Evolutionary conservation across 2,329 filamentous ascomycete species (phyloP).

Genomic region (Claviceps humidiphila): DNA sequence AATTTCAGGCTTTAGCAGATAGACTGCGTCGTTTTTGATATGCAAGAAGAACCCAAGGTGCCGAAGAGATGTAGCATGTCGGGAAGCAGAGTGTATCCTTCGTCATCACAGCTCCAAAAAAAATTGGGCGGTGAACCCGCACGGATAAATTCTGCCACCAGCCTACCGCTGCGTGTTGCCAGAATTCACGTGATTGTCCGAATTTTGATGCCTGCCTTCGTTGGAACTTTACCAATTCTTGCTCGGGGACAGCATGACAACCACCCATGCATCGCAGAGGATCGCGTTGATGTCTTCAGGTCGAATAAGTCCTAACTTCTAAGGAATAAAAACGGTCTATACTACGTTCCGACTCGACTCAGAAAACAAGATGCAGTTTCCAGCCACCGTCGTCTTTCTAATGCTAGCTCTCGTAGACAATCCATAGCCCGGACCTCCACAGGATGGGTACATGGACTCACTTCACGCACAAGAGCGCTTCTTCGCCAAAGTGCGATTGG

Average conservation of each 20-base stretch:
- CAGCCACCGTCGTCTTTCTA: neutral
- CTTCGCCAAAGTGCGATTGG: constrained; percentile 58
- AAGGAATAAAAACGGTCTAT: neutral
- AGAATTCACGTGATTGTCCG: too few species aligned
- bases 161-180: neutral
- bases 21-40: too few species aligned
- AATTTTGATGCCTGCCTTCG: too few species aligned
- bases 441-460: constrained; percentile 16
- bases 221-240: too few species aligned
- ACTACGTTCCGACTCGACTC: constrained; percentile 22
- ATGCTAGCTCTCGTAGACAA: neutral
- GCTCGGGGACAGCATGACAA: too few species aligned
- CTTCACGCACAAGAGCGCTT: constrained; percentile 63
- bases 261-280: neutral
- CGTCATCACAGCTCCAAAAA: constrained; percentile 4
- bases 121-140: constrained; percentile 13
- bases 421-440: neutral
- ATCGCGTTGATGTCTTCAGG: neutral
- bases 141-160: constrained; percentile 17
- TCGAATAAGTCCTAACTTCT: too few species aligned
- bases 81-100: neutral
- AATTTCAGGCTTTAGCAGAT: neutral
- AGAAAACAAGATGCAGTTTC: constrained; percentile 22
- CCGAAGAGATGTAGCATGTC: too few species aligned
- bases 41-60: too few species aligned